Evolutionary conservation across 495 filamentous ascomycete species (phyloP).

Genomic region (Penicillium atrosanguineum): DNA sequence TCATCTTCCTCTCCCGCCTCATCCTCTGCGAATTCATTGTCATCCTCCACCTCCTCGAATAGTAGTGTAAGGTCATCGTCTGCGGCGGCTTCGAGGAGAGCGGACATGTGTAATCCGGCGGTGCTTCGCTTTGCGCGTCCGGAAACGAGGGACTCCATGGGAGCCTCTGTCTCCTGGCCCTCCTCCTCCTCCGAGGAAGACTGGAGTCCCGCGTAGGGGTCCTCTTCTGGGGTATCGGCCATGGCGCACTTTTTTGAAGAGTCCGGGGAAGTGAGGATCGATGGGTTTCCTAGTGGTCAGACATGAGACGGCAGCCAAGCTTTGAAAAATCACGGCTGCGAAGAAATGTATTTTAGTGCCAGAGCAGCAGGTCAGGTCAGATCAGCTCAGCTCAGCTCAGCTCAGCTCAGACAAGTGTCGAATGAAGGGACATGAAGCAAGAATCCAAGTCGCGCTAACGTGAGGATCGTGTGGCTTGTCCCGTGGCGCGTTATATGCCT

Average conservation of each 20-base stretch:
- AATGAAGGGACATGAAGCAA: neutral
- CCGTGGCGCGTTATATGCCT: neutral
- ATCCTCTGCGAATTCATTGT: conserved; percentile 69
- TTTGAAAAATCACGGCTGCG: neutral
- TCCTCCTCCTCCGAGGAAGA: conserved; percentile 37
- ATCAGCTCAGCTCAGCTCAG: neutral
- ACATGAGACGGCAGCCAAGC: conserved; percentile 8
- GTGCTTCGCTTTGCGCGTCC: conserved; percentile 79
- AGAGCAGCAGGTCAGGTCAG: neutral
- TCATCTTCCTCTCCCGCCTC: conserved; percentile 72
- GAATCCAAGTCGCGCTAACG: neutral
- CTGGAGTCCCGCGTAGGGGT: conserved; percentile 27
- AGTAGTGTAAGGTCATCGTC: conserved; percentile 77
- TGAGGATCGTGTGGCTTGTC: neutral
- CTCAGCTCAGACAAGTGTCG: neutral
- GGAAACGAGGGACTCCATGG: conserved; percentile 71
- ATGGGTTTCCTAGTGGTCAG: conserved; percentile 2
- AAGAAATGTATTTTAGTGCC: neutral
- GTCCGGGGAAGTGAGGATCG: neutral
- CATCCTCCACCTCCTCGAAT: conserved; percentile 83
- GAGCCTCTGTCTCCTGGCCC: conserved; percentile 16
- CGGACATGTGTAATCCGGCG: conserved; percentile 80
- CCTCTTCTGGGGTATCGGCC: conserved; percentile 30
- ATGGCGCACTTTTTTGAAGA: conserved; percentile 7
- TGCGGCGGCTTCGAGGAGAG: conserved; percentile 72